These are phyloP conservation scores for Flaveria linearis DNA, from an alignment of 129 eudicot species.

Conservation along the genomic window DNA sequence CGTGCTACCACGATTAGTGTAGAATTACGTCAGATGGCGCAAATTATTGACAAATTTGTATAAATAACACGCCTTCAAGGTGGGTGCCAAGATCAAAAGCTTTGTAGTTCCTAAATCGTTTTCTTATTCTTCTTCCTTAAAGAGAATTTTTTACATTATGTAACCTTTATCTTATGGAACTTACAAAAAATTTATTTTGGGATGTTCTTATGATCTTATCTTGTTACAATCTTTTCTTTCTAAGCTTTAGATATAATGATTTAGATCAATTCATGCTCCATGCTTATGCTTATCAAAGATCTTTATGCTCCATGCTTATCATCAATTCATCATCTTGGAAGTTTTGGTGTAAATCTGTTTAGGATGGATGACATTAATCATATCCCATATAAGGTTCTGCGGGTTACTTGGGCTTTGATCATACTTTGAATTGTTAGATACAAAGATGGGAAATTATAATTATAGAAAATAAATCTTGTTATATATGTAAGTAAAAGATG, in stretches of 20 bases:
- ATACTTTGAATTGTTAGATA: background rate
- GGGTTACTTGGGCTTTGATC: background rate
- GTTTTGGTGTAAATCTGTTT: background rate
- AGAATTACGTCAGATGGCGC: no score
- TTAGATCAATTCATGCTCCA: slow-evolving; percentile 19
- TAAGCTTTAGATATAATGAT: background rate
- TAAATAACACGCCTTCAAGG: no score
- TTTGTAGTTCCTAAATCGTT: background rate
- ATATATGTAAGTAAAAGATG: background rate
- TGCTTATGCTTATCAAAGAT: no score
- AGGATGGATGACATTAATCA: slow-evolving; percentile 4
- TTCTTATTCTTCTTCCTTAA: background rate
- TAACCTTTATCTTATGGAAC: background rate
- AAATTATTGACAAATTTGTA: no score
- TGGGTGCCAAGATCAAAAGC: no score
- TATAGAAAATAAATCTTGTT: background rate
- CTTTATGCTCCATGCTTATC: slow-evolving; percentile 16
- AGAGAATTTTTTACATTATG: background rate
- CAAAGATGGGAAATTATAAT: background rate
- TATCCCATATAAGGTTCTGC: background rate
- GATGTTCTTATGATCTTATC: background rate
- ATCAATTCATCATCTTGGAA: background rate
- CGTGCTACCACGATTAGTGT: no score
- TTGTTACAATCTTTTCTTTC: slow-evolving; percentile 1
- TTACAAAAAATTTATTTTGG: background rate